Percentiles rank a stretch among this genome's conserved stretches.
These are phyloP conservation scores for Dioszegia hungarica DNA, from an alignment of 768 basidiomycete genomes.

Conservation along the genomic window DNA sequence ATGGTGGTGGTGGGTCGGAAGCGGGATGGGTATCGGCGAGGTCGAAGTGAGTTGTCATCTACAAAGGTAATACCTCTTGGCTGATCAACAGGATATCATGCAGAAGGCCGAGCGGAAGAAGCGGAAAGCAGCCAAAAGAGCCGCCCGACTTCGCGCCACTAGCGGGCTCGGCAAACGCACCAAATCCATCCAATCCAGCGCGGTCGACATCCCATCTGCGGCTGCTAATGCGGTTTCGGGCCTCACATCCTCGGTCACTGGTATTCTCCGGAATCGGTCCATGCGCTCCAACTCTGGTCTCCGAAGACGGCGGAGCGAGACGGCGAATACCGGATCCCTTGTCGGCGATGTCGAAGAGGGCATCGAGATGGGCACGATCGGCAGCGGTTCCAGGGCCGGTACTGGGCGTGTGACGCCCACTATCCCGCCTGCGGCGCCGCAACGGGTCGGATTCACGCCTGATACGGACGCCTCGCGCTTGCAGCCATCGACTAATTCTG, in stretches of 20 bases:
- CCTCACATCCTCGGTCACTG: constrained; percentile 29
- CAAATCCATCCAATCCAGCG: neutral
- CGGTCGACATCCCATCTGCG: constrained; percentile 13
- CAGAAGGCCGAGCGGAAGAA: constrained; percentile 38
- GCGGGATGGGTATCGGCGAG: constrained; percentile 67
- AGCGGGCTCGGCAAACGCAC: neutral
- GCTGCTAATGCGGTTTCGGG: constrained; percentile 20
- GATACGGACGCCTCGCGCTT: neutral
- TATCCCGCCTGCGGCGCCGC: neutral
- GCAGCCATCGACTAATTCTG: constrained; percentile 26
- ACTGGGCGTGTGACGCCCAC: neutral
- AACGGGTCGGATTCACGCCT: constrained; percentile 4
- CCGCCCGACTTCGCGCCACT: constrained; percentile 19
- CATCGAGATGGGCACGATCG: constrained; percentile 11
- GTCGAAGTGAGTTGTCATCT: constrained; percentile 53
- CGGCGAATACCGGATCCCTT: neutral
- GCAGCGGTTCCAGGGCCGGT: neutral
- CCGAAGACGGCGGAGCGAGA: constrained; percentile 13
- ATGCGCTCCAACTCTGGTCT: constrained; percentile 10
- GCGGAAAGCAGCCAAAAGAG: constrained; percentile 34
- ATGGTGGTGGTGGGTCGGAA: constrained; percentile 99
- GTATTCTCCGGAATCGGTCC: constrained; percentile 26
- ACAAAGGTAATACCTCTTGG: neutral
- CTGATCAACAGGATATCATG: constrained; percentile 33
- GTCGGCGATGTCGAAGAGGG: constrained; percentile 24